phyloP scores from a whole-genome alignment of 208 protist species.

The Tritrichomonas foetus region DNA sequence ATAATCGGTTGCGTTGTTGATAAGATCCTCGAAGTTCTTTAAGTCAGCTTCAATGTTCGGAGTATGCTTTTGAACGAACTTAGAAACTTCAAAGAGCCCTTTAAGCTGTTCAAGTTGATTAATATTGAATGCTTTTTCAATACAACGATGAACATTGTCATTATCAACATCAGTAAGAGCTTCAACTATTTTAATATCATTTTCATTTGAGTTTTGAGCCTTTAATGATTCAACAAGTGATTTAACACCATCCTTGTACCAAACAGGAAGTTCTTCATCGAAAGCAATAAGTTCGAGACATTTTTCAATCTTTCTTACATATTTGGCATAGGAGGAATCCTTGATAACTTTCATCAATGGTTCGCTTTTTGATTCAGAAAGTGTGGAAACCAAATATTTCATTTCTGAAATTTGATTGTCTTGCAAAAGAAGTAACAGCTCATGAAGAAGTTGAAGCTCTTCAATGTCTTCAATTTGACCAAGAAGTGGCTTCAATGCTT shows the following conservation, averaged over 20 bases:
- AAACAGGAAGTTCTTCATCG: background rate
- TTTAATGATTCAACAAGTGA: background rate
- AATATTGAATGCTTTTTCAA: background rate
- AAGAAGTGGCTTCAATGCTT: background rate
- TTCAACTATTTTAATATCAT: background rate
- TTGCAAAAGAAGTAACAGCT: background rate
- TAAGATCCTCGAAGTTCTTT: background rate
- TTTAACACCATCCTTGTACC: background rate
- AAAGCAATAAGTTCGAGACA: background rate
- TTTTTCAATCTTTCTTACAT: background rate
- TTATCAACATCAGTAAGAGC: background rate
- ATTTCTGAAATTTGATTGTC: background rate
- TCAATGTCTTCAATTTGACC: background rate
- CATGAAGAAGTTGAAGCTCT: background rate
- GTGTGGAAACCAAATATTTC: background rate
- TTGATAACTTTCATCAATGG: background rate
- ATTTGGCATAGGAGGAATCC: background rate
- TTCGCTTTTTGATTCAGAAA: background rate
- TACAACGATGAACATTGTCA: background rate
- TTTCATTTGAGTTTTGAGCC: no score
- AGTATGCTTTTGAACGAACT: background rate
- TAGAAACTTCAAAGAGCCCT: background rate
- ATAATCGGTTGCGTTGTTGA: background rate
- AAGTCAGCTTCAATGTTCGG: background rate
- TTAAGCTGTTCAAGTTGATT: background rate